These are phyloP conservation scores for Madurella mycetomatis DNA, from an alignment of 2,329 filamentous ascomycete species.

Conservation along the genomic window DNA sequence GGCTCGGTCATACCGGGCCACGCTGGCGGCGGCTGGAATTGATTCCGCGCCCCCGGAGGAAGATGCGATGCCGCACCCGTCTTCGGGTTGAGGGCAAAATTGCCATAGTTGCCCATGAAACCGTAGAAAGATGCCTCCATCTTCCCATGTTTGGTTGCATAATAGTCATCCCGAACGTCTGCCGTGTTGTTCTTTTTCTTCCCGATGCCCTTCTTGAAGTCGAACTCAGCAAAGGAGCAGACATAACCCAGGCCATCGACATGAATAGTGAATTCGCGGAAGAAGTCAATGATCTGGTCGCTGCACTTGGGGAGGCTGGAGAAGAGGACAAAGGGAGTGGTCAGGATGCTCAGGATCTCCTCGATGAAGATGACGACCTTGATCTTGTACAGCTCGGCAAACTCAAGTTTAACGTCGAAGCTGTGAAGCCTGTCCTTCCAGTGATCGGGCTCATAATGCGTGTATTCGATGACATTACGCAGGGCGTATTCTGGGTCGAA, in stretches of 20 bases:
- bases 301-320: conserved; percentile 82
- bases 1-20: conserved; percentile 69
- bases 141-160: conserved; percentile 91
- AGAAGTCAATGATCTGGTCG: conserved; percentile 94
- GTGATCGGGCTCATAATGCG: conserved; percentile 82
- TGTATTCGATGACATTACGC: conserved; percentile 84
- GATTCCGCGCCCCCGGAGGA: conserved; percentile 50
- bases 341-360: conserved; percentile 86
- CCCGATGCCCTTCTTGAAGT: conserved; percentile 78
- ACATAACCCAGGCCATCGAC: conserved; percentile 95
- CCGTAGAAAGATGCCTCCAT: conserved; percentile 97
- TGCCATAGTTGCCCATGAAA: conserved; percentile 87
- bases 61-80: conserved; percentile 60
- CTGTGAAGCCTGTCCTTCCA: conserved; percentile 91
- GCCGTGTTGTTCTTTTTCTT: conserved; percentile 36
- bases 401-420: conserved; percentile 87
- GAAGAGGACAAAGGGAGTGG: conserved; percentile 85
- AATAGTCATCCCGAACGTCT: conserved; percentile 88
- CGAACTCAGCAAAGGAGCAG: conserved; percentile 95
- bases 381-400: conserved; percentile 84
- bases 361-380: conserved; percentile 89
- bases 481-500: conserved; percentile 91
- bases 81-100: conserved; percentile 74
- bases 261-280: conserved; percentile 94
- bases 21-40: conserved; percentile 70